These are phyloP conservation scores for Teratosphaeria nubilosa DNA, from an alignment of 2,329 filamentous ascomycete genomes.

Conservation along the genomic window DNA sequence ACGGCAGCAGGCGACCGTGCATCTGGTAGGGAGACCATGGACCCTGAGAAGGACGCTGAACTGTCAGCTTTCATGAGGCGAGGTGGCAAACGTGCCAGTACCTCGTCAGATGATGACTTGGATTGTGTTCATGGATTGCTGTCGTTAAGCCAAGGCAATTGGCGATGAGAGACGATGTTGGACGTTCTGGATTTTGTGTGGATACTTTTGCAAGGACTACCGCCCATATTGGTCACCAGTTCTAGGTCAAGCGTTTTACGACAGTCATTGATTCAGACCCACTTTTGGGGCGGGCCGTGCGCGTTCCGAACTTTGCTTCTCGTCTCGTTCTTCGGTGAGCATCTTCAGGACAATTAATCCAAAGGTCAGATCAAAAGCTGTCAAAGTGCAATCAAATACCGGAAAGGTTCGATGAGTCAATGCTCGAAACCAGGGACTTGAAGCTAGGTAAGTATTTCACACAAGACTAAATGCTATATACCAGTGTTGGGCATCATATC, in stretches of 20 bases:
- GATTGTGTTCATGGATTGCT: constrained; percentile 84
- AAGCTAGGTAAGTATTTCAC: not conserved
- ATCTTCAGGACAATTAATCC: not conserved
- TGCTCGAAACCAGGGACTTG: not conserved
- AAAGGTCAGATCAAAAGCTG: not conserved
- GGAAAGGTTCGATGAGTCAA: not conserved
- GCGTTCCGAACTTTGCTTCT: not conserved
- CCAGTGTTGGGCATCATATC: not conserved
- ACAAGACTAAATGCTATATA: not conserved
- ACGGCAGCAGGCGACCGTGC: not conserved
- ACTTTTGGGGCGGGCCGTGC: not conserved
- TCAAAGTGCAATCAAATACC: not conserved
- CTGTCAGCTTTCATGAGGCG: constrained; percentile 64
- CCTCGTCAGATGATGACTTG: constrained; percentile 51
- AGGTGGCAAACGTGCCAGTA: constrained; percentile 25
- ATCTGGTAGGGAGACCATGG: constrained; percentile 17
- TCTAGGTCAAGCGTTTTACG: not conserved
- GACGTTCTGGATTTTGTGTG: not conserved
- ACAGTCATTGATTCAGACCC: not conserved
- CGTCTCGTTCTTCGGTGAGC: not conserved
- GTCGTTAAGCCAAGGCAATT: constrained; percentile 85
- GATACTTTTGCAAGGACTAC: not conserved
- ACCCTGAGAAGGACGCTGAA: constrained; percentile 49
- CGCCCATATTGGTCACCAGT: not conserved
- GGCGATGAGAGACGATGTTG: constrained; percentile 39